phyloP scores from a whole-genome alignment of 805 yeast species.

The Kuraishia ogatae region DNA sequence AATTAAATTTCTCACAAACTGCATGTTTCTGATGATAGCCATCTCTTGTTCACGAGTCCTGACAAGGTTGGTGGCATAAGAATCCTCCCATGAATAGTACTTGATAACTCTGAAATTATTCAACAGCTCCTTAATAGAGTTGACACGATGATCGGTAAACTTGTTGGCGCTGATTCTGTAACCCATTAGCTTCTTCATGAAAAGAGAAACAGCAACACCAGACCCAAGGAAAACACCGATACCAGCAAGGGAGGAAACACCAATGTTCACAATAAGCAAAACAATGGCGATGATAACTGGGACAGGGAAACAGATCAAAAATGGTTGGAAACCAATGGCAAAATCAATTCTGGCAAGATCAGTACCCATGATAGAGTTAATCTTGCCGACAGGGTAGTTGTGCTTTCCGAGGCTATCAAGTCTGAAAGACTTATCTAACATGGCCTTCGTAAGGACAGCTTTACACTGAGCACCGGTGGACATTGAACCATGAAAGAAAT shows the following conservation, averaged over 20 bases:
- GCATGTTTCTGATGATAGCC: conserved; percentile 50
- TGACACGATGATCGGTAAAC: conserved; percentile 71
- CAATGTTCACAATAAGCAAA: conserved; percentile 57
- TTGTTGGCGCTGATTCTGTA: conserved; percentile 50
- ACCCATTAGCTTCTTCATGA: conserved; percentile 43
- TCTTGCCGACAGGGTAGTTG: conserved; percentile 55
- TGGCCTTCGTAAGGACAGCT: conserved; percentile 61
- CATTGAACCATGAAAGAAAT: conserved; percentile 53
- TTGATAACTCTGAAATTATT: conserved; percentile 75
- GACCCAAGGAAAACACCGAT: conserved; percentile 46
- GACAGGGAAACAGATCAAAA: conserved; percentile 48
- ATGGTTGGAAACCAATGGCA: conserved; percentile 62
- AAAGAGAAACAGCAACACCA: conserved; percentile 32
- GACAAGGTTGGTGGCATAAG: conserved; percentile 52
- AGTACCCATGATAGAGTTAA: conserved; percentile 74
- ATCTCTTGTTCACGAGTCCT: conserved; percentile 56
- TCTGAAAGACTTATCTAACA: conserved; percentile 58
- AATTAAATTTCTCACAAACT: conserved; percentile 50
- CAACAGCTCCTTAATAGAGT: conserved; percentile 69
- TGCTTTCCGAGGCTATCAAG: conserved; percentile 50
- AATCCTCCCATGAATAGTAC: conserved; percentile 86
- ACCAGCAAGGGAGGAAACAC: conserved; percentile 69
- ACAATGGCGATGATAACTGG: conserved; percentile 60
- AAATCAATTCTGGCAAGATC: conserved; percentile 77
- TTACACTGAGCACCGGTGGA: conserved; percentile 66